Evolutionary conservation across 805 yeast species (phyloP).

Genomic region (Debaryomyces hansenii): DNA sequence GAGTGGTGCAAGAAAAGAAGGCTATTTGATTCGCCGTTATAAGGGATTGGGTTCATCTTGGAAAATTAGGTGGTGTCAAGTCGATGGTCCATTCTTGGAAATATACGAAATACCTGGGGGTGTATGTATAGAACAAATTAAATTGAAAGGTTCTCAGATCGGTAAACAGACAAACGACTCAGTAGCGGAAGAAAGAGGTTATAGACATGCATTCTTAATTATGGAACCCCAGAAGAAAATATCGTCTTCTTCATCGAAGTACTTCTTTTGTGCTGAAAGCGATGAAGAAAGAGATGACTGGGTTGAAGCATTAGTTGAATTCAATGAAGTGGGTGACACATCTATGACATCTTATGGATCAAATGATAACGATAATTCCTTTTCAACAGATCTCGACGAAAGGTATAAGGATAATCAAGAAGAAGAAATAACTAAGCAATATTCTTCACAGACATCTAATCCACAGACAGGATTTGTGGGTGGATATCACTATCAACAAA

Average conservation of each 20-base stretch:
- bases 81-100: conserved; percentile 58
- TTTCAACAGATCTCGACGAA: conserved; percentile 1
- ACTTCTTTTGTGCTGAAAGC: conserved; percentile 76
- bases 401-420: not conserved
- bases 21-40: conserved; percentile 61
- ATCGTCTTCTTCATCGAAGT: conserved; percentile 45
- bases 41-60: conserved; percentile 64
- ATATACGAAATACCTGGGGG: conserved; percentile 61
- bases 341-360: not conserved
- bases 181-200: conserved; percentile 47
- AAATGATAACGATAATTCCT: not conserved
- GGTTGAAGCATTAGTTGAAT: conserved; percentile 50
- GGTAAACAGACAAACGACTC: conserved; percentile 49
- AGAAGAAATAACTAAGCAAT: not conserved
- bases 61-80: conserved; percentile 69
- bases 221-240: conserved; percentile 45
- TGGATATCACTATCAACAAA: conserved; percentile 9
- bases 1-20: conserved; percentile 60
- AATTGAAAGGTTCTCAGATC: conserved; percentile 51
- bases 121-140: conserved; percentile 50
- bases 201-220: conserved; percentile 60
- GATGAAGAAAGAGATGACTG: conserved; percentile 74
- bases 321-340: conserved; percentile 17
- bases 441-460: not conserved
- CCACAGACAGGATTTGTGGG: not conserved